Evolutionary conservation across 2,329 filamentous ascomycete genomes (phyloP), one percentile per base, ranked within the genome.

Genomic region (Decorospora gaudefroyi): DNA sequence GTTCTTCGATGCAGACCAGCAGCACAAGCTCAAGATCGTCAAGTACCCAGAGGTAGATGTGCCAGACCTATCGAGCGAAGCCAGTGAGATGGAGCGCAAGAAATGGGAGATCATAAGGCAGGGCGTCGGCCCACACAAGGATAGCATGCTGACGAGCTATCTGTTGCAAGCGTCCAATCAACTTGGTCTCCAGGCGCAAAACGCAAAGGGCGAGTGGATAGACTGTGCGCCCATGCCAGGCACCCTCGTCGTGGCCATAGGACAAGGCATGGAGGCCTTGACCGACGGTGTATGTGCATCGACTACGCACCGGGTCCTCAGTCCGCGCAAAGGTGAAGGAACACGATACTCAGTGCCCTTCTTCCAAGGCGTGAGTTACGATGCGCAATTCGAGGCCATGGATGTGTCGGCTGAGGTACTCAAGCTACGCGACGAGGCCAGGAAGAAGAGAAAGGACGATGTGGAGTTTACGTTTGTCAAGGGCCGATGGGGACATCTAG

Each of bases 1-100:
- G 59, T 95, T 91, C 76, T 92, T 92, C 71, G 88, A 91, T 65
- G 58, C 59, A 1, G 71, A 78, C 28, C 78, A 75, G 74, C 89
- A 93, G 73, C 88, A 95, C 74, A 95, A 95, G 75, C 78, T 95
- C 61, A 95, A 95, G 75, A 85, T 95, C 47, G 85, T 95, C 48
- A 89, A 88, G 73, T 95, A 93, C 64, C 90, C 90, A 0, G 89
- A 93, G 49, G 65, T 69, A 65, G 62, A 67, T 34, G 54, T 69
- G 12, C 55, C 62, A 3, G 61, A 69, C 32, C 46, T 69, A 19
- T 48, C 61, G 6, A 33, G 44, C 1, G 53, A 44, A 4, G 65
- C 65, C 0, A 67, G 53, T 40, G 60, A 66, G 18, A 56, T 65
- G 18, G 68, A 71, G 15, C 64, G 56, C 18, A 72, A 66, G 44